Conservation (phyloP, 148 eudicot species). For the Cornus controversa region DNA sequence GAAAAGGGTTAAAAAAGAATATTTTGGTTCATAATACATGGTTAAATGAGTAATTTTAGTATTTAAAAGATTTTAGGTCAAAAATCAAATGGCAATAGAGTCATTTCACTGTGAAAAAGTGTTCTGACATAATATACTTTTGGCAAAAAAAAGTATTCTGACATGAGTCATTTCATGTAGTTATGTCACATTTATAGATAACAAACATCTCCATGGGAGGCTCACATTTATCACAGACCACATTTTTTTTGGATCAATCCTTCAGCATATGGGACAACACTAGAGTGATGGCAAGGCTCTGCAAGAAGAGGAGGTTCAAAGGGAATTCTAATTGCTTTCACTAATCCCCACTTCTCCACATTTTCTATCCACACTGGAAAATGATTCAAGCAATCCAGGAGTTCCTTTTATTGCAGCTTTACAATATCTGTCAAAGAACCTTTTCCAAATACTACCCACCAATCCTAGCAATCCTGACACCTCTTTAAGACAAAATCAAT, state of each 20-base stretch:
- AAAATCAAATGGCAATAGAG: too few relatives aligned
- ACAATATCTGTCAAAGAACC: too few relatives aligned
- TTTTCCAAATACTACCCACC: conserved; percentile 58
- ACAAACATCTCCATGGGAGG: conserved; percentile 43
- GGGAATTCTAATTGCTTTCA: conserved; percentile 44
- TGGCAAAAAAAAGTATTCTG: too few relatives aligned
- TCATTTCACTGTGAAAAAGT: too few relatives aligned
- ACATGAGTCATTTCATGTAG: too few relatives aligned
- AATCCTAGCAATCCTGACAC: conserved; percentile 36
- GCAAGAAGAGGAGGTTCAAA: conserved; percentile 22
- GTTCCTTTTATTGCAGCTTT: too few relatives aligned
- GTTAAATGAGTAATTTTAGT: too few relatives aligned
- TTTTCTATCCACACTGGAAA: too few relatives aligned
- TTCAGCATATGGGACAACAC: conserved; percentile 34
- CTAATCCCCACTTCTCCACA: conserved; percentile 44
- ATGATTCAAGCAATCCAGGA: conserved; percentile 27
- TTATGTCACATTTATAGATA: conserved; percentile 32
- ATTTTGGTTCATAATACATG: too few relatives aligned
- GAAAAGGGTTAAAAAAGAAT: too few relatives aligned
- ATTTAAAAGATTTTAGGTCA: too few relatives aligned
- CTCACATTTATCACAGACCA: conserved; percentile 46
- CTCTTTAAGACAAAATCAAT: conserved; percentile 33
- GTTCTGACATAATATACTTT: too few relatives aligned
- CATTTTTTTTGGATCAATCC: conserved; percentile 27
- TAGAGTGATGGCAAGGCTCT: conserved; percentile 42